phyloP scores from a whole-genome alignment of 345 rosid genomes.

The Citrus maxima region DNA sequence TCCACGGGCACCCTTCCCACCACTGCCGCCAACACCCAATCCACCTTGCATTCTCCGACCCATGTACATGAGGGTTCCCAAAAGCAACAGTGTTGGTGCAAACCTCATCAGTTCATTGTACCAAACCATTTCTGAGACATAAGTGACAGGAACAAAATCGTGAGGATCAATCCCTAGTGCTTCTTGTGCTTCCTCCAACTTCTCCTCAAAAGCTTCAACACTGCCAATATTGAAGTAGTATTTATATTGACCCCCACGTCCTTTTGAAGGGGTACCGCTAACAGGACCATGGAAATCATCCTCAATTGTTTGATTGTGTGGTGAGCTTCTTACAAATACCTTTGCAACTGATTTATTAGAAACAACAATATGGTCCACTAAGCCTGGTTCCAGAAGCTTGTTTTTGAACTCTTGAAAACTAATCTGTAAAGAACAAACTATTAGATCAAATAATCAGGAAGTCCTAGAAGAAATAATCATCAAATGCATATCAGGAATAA shows the following conservation, averaged over 20 bases:
- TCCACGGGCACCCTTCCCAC: conserved; percentile 82
- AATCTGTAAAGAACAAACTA: conserved; percentile 47
- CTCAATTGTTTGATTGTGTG: conserved; percentile 40
- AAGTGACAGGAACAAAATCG: conserved; percentile 73
- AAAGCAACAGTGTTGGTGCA: conserved; percentile 66
- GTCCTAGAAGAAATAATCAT: neutral
- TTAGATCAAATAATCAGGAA: neutral
- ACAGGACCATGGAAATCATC: conserved; percentile 39
- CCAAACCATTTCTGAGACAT: conserved; percentile 74
- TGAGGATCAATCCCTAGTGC: conserved; percentile 75
- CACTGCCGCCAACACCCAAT: conserved; percentile 78
- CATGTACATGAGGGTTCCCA: conserved; percentile 66
- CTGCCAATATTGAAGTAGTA: conserved; percentile 89
- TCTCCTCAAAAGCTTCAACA: conserved; percentile 90
- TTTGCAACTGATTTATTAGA: conserved; percentile 90
- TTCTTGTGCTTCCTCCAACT: conserved; percentile 90
- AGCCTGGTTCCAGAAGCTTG: conserved; percentile 90
- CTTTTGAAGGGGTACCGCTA: conserved; percentile 34
- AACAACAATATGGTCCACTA: conserved; percentile 90
- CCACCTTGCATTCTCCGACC: conserved; percentile 86
- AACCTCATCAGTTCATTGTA: conserved; percentile 78
- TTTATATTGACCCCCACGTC: conserved; percentile 56
- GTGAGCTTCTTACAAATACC: conserved; percentile 65
- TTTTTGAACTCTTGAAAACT: conserved; percentile 97
- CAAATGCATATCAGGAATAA: neutral